Base-by-base conservation (phyloP, 2,329 filamentous ascomycete species). In the Scedosporium minutisporum region DNA sequence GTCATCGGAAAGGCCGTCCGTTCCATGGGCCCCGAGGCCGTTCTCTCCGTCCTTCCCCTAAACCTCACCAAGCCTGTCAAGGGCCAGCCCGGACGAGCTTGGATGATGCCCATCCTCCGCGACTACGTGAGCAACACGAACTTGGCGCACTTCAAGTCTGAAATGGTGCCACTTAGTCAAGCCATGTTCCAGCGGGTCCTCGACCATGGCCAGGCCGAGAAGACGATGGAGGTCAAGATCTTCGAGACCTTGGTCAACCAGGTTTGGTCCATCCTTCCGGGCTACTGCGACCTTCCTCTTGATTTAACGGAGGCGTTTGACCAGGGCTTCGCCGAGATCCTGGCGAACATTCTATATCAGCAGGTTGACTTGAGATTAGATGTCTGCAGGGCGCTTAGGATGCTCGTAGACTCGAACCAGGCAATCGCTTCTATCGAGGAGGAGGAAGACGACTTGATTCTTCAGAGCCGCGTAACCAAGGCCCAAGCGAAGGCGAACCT, bases 181-280 rank as follows among this genome's bases (percentile, higher is more conserved):
- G 77, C 84, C 59, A 90, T 99, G 80, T 97, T 93, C 73, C 91
- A 97, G 72, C 87, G 85, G 67, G 90, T 97, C 4, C 78, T 96
- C 57, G 88, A 96, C 65, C 89, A 96, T 69, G 90, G 89, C 14
- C 79, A 84, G 23, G 86, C 85, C 14, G 90, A 93, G 71, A 97
- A 96, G 80, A 95, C 91, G 0, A 93, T 96, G 83, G 92, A 97
- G 73, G 84, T 95, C 71, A 99, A 99, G 80, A 96, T 99, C 64
- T 99, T 95, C 72, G 93, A 99, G 76, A 97, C 95, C 0, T 80
- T 99, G 4, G 91, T 99, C 7, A 89, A 96, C 68, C 95, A 99
- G 72, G 93, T 93, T 51, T 99, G 95, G 95, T 91, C 91, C 0
- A 88, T 90, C 60, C 82, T 99, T 16, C 93, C 95, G 0, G 95